phyloP scores from a whole-genome alignment of 2,329 filamentous ascomycete genomes.

The Penicillium sp. region DNA sequence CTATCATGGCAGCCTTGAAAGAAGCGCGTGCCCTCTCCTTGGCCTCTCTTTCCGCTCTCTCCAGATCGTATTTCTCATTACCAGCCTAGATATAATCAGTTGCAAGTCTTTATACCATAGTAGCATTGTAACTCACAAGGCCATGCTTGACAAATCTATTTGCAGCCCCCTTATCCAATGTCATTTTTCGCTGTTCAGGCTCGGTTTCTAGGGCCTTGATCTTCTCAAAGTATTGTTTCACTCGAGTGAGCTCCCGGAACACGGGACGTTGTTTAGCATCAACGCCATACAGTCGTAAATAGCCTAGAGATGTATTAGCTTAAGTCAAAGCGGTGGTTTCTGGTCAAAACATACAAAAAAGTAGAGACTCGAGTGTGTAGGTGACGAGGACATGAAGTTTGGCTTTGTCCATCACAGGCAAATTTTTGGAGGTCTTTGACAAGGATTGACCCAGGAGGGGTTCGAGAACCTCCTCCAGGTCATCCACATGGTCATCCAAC shows the following conservation, averaged over 20 bases:
- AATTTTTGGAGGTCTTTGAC: conserved; percentile 68
- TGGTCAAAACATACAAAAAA: conserved; percentile 67
- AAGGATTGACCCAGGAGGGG: conserved; percentile 70
- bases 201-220: conserved; percentile 74
- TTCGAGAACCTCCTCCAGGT: conserved; percentile 69
- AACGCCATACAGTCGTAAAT: conserved; percentile 74
- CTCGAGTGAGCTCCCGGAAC: conserved; percentile 79
- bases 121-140: conserved; percentile 55
- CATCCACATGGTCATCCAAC: conserved; percentile 76
- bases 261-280: conserved; percentile 83
- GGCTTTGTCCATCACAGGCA: conserved; percentile 91
- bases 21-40: conserved; percentile 53
- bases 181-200: conserved; percentile 58
- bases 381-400: conserved; percentile 87
- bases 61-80: conserved; percentile 53
- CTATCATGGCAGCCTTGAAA: conserved; percentile 47
- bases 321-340: neutral
- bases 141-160: conserved; percentile 80
- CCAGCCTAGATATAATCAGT: conserved; percentile 38
- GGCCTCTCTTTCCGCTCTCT: conserved; percentile 51
- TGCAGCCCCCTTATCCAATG: conserved; percentile 72
- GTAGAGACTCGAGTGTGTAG: conserved; percentile 85
- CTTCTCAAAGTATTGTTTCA: conserved; percentile 91
- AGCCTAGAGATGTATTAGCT: conserved; percentile 51
- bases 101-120: neutral